These are phyloP conservation scores for Geranomyces variabilis DNA, from an alignment of 192 early-diverging fungal species.

Conservation along the genomic window DNA sequence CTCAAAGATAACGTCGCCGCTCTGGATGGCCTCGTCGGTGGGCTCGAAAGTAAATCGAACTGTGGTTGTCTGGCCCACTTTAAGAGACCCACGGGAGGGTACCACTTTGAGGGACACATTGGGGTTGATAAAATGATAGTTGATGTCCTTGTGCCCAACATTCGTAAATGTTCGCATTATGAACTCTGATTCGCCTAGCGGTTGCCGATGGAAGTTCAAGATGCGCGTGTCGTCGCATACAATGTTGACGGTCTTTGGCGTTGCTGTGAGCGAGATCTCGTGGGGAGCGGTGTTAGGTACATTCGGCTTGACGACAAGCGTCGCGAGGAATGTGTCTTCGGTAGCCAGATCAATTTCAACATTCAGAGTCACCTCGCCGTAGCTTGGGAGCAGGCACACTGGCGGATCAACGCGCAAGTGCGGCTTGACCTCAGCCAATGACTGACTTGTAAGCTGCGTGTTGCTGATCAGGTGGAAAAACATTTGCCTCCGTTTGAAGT, in stretches of 20 bases:
- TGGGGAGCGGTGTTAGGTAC: slow-evolving; percentile 54
- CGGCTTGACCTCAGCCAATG: slow-evolving; percentile 36
- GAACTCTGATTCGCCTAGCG: slow-evolving; percentile 57
- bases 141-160: slow-evolving; percentile 61
- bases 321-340: slow-evolving; percentile 67
- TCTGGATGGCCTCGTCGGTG: slow-evolving; percentile 57
- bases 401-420: slow-evolving; percentile 57
- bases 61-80: slow-evolving; percentile 54
- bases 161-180: slow-evolving; percentile 61
- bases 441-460: slow-evolving; percentile 55
- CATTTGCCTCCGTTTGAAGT: slow-evolving; percentile 63
- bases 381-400: slow-evolving; percentile 51
- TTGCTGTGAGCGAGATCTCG: slow-evolving; percentile 64
- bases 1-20: slow-evolving; percentile 56
- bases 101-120: slow-evolving; percentile 50
- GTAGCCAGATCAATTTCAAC: slow-evolving; percentile 59
- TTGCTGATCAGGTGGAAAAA: slow-evolving; percentile 61
- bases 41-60: slow-evolving; percentile 61
- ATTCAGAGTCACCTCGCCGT: slow-evolving; percentile 51
- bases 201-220: slow-evolving; percentile 65
- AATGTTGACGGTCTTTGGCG: slow-evolving; percentile 61
- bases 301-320: slow-evolving; percentile 52
- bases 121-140: slow-evolving; percentile 49
- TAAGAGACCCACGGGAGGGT: slow-evolving; percentile 50
- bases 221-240: slow-evolving; percentile 62